phyloP scores from a whole-genome alignment of 129 eudicot species.

The Silybum marianum region DNA sequence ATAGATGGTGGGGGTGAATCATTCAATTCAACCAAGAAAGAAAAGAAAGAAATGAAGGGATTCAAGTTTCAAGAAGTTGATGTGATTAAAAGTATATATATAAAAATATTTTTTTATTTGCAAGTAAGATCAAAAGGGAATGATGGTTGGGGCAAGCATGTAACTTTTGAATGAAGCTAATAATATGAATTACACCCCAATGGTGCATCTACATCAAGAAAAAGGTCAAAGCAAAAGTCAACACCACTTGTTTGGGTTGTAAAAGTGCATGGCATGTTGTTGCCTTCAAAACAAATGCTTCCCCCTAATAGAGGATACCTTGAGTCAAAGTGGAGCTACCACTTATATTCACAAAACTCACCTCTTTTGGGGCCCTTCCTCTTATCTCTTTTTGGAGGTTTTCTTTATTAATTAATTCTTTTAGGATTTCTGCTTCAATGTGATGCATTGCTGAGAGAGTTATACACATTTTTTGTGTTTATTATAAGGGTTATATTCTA shows the following conservation, averaged over 20 bases:
- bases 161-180: constrained; percentile 44
- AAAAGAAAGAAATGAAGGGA: constrained; percentile 16
- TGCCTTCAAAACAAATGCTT: constrained; percentile 39
- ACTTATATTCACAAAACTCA: constrained; percentile 38
- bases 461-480: constrained; percentile 1
- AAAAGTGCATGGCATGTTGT: constrained; percentile 44
- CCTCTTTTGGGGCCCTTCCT: constrained; percentile 20
- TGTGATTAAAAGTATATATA: not conserved
- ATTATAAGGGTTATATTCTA: not conserved
- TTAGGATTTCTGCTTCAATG: constrained; percentile 24
- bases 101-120: not conserved
- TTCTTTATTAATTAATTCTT: constrained; percentile 8
- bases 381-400: not conserved
- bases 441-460: constrained; percentile 45
- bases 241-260: constrained; percentile 44
- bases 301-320: constrained; percentile 22
- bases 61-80: constrained; percentile 40
- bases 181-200: constrained; percentile 16
- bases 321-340: constrained; percentile 42
- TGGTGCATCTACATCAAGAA: constrained; percentile 37
- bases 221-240: constrained; percentile 48
- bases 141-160: constrained; percentile 46
- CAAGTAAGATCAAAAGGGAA: constrained; percentile 38
- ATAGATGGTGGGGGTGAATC: constrained; percentile 33
- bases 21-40: constrained; percentile 19